phyloP scores from a whole-genome alignment of 352 stramenopile genomes.

The Peronospora farinosa region DNA sequence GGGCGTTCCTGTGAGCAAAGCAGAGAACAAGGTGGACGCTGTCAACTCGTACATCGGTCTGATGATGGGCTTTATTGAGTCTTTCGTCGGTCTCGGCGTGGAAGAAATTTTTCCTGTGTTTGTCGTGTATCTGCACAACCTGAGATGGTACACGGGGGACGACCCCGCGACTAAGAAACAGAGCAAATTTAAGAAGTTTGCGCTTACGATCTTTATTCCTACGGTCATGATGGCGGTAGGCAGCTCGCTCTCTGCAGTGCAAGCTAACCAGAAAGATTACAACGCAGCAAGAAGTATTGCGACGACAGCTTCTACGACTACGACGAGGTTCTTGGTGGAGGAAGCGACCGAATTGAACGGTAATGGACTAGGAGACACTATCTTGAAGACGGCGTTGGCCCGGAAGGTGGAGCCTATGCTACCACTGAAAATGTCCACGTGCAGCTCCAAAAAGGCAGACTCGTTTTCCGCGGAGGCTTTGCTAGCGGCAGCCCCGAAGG shows the following conservation, averaged over 20 bases:
- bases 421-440: constrained; percentile 17
- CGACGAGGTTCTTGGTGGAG: constrained; percentile 31
- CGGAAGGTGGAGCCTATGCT: constrained; percentile 25
- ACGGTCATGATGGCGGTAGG: constrained; percentile 49
- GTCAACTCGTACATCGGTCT: constrained; percentile 58
- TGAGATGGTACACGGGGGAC: constrained; percentile 46
- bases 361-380: constrained; percentile 12
- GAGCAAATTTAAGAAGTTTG: constrained; percentile 53
- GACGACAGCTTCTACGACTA: neutral
- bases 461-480: constrained; percentile 9
- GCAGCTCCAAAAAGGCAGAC: constrained; percentile 4
- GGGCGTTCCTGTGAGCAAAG: constrained; percentile 16
- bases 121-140: constrained; percentile 57
- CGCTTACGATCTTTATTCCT: constrained; percentile 51
- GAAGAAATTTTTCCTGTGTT: constrained; percentile 53
- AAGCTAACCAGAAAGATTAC: constrained; percentile 49
- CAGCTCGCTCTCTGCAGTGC: constrained; percentile 45
- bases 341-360: constrained; percentile 9
- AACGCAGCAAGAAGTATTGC: constrained; percentile 4
- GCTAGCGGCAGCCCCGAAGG: constrained; percentile 20
- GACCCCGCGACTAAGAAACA: constrained; percentile 39
- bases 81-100: constrained; percentile 37
- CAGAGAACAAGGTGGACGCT: constrained; percentile 25
- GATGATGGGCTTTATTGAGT: constrained; percentile 57
- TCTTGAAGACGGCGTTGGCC: constrained; percentile 26